Conservation (phyloP, 768 basidiomycete genomes). For the Boletus rubroflammeus region DNA sequence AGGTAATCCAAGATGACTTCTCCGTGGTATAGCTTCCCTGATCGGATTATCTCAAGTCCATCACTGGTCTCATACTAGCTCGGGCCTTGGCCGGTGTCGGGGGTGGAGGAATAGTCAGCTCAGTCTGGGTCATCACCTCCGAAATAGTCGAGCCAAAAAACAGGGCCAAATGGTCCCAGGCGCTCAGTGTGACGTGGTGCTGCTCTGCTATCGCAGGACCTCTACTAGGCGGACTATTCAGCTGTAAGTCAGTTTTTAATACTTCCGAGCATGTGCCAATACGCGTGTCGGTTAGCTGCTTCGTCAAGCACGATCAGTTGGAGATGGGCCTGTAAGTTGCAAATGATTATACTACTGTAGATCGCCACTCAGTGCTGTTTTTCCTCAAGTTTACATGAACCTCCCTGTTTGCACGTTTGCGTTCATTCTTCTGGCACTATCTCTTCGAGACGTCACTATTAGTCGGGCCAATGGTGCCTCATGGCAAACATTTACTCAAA, state of each 20-base stretch:
- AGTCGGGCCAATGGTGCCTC: conserved; percentile 46
- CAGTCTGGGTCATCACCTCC: conserved; percentile 84
- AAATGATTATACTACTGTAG: conserved; percentile 1
- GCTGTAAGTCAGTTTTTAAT: conserved; percentile 45
- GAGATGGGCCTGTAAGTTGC: conserved; percentile 81
- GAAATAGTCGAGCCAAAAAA: conserved; percentile 71
- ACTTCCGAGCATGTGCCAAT: conserved; percentile 15
- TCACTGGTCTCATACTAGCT: conserved; percentile 63
- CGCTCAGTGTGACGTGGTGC: conserved; percentile 81
- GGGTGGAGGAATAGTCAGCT: conserved; percentile 82
- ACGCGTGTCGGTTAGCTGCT: conserved; percentile 28
- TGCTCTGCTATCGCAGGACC: conserved; percentile 84
- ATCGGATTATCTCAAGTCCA: conserved; percentile 28
- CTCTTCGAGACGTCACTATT: conserved; percentile 57
- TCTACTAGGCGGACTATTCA: conserved; percentile 78
- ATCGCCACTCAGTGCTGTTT: conserved; percentile 15
- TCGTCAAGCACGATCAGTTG: conserved; percentile 45
- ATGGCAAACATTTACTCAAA: conserved; percentile 50
- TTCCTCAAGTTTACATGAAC: conserved; percentile 70
- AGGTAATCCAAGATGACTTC: conserved; percentile 40
- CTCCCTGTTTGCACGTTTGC: conserved; percentile 68
- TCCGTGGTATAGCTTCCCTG: conserved; percentile 16
- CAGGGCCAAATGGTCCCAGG: conserved; percentile 82
- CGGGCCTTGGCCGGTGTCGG: conserved; percentile 71
- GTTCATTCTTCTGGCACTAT: conserved; percentile 50